Conservation (phyloP, 2,329 filamentous ascomycete species). For the Aspergillus sp. region DNA sequence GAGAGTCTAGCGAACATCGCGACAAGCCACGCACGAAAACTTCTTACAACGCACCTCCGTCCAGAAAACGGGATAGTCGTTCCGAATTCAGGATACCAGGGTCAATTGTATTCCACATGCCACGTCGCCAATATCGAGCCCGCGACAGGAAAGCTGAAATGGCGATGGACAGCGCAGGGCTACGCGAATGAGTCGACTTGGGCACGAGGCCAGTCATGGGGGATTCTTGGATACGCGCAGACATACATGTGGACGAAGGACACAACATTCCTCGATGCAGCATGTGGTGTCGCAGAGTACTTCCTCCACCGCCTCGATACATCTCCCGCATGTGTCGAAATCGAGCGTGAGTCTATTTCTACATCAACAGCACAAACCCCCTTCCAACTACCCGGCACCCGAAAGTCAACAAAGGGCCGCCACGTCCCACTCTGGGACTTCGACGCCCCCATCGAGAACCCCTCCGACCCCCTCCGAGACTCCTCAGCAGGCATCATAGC, state of each 20-base stretch:
- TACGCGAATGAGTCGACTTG: slow-evolving; percentile 28
- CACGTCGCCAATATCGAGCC: slow-evolving; percentile 31
- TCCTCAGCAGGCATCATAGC: slow-evolving; percentile 48
- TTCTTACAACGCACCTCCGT: slow-evolving; percentile 40
- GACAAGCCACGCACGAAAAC: slow-evolving; percentile 43
- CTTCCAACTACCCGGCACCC: too few species aligned
- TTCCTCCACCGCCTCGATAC: slow-evolving; percentile 41
- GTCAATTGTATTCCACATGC: slow-evolving; percentile 22
- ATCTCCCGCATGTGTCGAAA: slow-evolving; percentile 28
- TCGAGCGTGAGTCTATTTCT: neutral
- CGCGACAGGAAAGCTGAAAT: slow-evolving; percentile 19
- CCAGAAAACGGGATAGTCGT: neutral
- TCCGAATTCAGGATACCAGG: slow-evolving; percentile 4
- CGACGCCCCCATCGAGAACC: slow-evolving; percentile 37
- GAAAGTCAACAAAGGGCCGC: neutral
- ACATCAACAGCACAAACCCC: neutral
- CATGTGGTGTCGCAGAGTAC: slow-evolving; percentile 43
- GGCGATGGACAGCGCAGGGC: slow-evolving; percentile 28
- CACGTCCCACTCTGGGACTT: slow-evolving; percentile 46
- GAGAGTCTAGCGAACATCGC: slow-evolving; percentile 39
- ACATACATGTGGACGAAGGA: slow-evolving; percentile 45
- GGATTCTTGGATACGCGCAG: slow-evolving; percentile 41
- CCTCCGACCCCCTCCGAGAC: slow-evolving; percentile 37
- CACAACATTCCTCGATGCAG: slow-evolving; percentile 37
- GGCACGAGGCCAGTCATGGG: slow-evolving; percentile 32